Base-by-base conservation (phyloP, 164 flowering plant species). In the Vitis cinerea region DNA sequence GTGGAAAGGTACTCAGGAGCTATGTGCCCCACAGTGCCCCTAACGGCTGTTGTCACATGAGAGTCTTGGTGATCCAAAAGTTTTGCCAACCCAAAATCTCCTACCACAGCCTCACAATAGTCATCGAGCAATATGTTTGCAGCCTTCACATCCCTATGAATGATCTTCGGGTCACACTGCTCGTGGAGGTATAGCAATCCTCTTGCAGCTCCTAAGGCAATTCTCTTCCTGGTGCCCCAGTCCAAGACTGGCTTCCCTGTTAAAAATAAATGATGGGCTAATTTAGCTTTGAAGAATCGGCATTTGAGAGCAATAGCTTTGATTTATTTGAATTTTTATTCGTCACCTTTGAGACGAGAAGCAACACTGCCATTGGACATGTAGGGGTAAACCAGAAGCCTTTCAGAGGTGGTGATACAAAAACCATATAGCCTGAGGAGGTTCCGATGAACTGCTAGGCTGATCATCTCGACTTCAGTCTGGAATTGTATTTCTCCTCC, bases 1-100 rank as follows among this genome's bases (percentile, higher is more conserved):
- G 97, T 93, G 55, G 97, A 91, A 69, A 93, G 94, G 77, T 88
- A 91, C 67, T 93, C 98, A 8, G 98, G 98, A n/a, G 97, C 98
- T 56, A 93, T 93, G 61, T 94, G 97, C 3, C 98, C 98, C 11
- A 92, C 96, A 0, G 98, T 94, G 59, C 98, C 98, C 50, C 96
- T 77, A 50, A 94, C 98, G 7, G 97, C 98, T 1, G 98, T 94
- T 9, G 98, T 94, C 59, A 94, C 92, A 70, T 94, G 98, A 2
- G 98, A 92, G 64, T 94, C 97, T 53, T 83, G 86, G 74, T 90
- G 97, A 81, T 94, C 97, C 78, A 94, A 79, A 73, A 94, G 94
- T 83, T 94, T 92, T 50, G 97, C 98, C 71, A 94, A 69, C 47
- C 98, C 98, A 63, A 94, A 92, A 77, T 94, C 98, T 53, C 98